These are phyloP conservation scores for Fusarium acutatum DNA, from an alignment of 2,329 filamentous ascomycete species.

Conservation along the genomic window DNA sequence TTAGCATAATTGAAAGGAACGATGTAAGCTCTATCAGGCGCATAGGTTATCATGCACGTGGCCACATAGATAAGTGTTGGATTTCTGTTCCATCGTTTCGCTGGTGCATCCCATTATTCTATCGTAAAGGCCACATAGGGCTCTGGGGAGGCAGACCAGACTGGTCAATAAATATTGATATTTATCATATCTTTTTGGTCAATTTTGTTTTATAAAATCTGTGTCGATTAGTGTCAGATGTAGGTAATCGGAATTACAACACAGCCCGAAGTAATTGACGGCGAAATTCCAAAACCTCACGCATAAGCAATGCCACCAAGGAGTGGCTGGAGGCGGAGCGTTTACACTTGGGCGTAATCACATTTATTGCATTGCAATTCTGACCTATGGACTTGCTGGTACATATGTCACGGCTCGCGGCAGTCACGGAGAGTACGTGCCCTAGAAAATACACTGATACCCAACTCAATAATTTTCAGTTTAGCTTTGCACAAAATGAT, in stretches of 20 bases:
- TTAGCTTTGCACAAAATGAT: too few species aligned
- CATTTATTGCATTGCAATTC: fast-evolving
- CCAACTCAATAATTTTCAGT: too few species aligned
- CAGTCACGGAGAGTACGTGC: too few species aligned
- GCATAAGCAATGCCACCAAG: background rate
- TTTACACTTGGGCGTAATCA: background rate
- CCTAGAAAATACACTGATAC: too few species aligned
- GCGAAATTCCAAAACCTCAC: background rate
- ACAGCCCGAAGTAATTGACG: fast-evolving
- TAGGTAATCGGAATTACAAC: too few species aligned
- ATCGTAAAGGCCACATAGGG: fast-evolving
- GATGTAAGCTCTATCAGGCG: background rate
- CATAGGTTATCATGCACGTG: background rate
- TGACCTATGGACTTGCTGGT: fast-evolving
- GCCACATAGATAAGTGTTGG: too few species aligned
- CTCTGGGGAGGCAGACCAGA: too few species aligned
- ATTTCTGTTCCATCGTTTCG: too few species aligned
- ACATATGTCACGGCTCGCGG: too few species aligned
- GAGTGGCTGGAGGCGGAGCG: background rate
- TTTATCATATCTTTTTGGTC: too few species aligned
- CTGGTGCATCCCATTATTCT: background rate
- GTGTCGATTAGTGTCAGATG: background rate
- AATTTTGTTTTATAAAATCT: background rate
- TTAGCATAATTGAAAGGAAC: background rate
- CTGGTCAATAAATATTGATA: background rate